Conservation (phyloP, 2,329 filamentous ascomycete genomes). For the Xylaria multiplex region DNA sequence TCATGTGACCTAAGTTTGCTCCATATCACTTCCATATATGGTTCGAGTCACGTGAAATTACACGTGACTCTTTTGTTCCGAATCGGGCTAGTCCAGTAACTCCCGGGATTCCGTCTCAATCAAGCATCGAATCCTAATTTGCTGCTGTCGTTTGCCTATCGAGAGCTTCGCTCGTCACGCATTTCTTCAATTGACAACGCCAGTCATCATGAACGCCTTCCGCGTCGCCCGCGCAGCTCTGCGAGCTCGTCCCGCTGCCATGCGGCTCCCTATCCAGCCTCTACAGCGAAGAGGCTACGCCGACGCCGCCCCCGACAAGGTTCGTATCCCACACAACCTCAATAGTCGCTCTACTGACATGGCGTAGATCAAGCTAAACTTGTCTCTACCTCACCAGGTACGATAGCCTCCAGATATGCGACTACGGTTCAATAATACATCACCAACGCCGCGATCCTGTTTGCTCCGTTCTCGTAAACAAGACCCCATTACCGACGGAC, state of each 20-base stretch:
- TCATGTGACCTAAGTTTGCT: not conserved
- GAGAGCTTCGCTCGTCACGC: constrained; percentile 56
- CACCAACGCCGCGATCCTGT: not conserved
- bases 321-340: constrained; percentile 26
- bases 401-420: constrained; percentile 51
- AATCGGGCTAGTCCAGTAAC: constrained; percentile 47
- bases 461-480: not conserved
- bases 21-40: too few relatives aligned
- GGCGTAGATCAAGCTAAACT: constrained; percentile 89
- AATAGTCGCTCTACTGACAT: constrained; percentile 46
- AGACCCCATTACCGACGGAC: constrained; percentile 23
- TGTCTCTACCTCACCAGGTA: constrained; percentile 99
- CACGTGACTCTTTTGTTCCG: constrained; percentile 48
- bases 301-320: constrained; percentile 86
- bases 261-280: constrained; percentile 80
- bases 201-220: constrained; percentile 87
- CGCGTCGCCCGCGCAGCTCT: constrained; percentile 91
- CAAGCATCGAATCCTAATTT: constrained; percentile 53
- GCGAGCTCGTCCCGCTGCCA: constrained; percentile 80
- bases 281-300: constrained; percentile 91
- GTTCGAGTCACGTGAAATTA: constrained; percentile 48
- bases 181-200: constrained; percentile 59
- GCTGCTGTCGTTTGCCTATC: constrained; percentile 54
- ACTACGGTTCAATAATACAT: not conserved
- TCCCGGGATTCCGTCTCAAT: constrained; percentile 42